Conservation (phyloP, 345 rosid genomes). For the Lumnitzera littorea region DNA sequence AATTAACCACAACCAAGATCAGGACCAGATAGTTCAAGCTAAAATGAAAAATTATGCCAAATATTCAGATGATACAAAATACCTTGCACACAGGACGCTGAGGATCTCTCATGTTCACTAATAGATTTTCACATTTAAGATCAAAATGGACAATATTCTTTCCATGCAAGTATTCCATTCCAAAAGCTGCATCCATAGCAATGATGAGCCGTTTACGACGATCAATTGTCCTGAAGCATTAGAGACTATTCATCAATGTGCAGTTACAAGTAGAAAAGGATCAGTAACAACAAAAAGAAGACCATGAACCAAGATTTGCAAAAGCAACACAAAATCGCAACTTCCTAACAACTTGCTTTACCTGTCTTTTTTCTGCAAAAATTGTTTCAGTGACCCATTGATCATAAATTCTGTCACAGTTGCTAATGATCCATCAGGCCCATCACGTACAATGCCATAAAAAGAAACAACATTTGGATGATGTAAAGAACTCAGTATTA, state of each 20-base stretch:
- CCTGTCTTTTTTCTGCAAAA: slow-evolving; percentile 97
- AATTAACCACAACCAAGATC: too few species aligned
- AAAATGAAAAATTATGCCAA: not conserved
- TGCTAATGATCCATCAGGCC: slow-evolving; percentile 94
- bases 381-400: slow-evolving; percentile 97
- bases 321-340: slow-evolving; percentile 2
- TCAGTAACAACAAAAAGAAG: too few species aligned
- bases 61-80: slow-evolving; percentile 7
- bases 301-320: slow-evolving; percentile 4
- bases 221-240: slow-evolving; percentile 74
- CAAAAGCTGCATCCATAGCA: slow-evolving; percentile 98
- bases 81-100: slow-evolving; percentile 98
- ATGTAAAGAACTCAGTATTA: slow-evolving; percentile 87
- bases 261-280: too few species aligned
- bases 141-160: slow-evolving; percentile 97
- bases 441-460: slow-evolving; percentile 99
- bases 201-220: slow-evolving; percentile 98
- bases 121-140: slow-evolving; percentile 92
- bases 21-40: not conserved
- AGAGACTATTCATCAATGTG: not conserved
- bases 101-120: slow-evolving; percentile 98
- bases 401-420: slow-evolving; percentile 97
- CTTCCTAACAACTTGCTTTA: slow-evolving; percentile 20
- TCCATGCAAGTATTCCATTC: slow-evolving; percentile 98
- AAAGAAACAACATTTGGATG: slow-evolving; percentile 98